Evolutionary conservation across 2,329 filamentous ascomycete species (phyloP), one percentile per base, ranked within the genome.

Genomic region (Calonectria fujianensis): DNA sequence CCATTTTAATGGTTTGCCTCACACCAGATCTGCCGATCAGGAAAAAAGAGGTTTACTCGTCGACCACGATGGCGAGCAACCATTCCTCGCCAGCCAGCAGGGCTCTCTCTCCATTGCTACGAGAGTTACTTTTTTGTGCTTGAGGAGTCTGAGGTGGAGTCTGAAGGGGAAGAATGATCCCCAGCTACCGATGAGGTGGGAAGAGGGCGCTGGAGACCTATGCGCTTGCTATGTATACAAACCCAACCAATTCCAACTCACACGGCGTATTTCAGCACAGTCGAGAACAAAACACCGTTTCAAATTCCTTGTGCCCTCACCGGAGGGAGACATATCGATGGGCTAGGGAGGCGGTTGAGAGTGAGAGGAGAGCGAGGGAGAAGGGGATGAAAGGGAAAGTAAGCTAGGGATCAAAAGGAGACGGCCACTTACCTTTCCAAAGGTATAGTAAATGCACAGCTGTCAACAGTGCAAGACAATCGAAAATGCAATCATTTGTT

Each of bases 41-140:
- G 41, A 11, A 48, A n/a, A n/a, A 8, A n/a, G 29, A 29, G 13
- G 27, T 35, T 54, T 35, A n/a, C 16, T 32, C 11, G 29, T 20
- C 29, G 27, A 20, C 9, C 18, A 35, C 10, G 3, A n/a, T 57
- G 8, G 4, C 18, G 18, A n/a, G 6, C 3, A 4, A 20, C 18
- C 18, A n/a, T 35, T 35, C 14, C 9, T n/a, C 27, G 18, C 9
- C 8, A 9, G n/a, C 18, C 31, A 57, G 31, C 10, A 11, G 5
- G 4, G 10, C 27, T 31, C 31, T 57, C 11, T 57, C 1, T 11
- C 52, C 52, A 11, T 18, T 57, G 18, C 52, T 57, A n/a, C 52
- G 29, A 57, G 52, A 57, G 52, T 57, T 57, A 57, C 52, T 57
- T 57, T 31, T 31, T 32, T 32, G 29, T 35, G 52, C 52, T 57